These are phyloP conservation scores for Komagataella mondaviorum DNA, from an alignment of 805 yeast species.

Conservation along the genomic window DNA sequence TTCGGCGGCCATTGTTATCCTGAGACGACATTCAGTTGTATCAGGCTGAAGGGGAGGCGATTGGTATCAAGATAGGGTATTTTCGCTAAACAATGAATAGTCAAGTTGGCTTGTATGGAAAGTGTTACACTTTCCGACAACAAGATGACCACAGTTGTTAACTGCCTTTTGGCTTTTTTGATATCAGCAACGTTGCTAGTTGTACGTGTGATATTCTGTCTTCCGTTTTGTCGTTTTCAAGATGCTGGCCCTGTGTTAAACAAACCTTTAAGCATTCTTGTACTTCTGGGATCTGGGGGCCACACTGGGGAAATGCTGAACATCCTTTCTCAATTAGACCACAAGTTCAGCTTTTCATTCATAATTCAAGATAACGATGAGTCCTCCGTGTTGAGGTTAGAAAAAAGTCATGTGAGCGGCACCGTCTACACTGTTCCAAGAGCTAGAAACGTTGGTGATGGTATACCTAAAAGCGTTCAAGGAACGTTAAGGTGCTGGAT, in stretches of 20 bases:
- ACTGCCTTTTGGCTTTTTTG: background rate
- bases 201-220: background rate
- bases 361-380: conserved; percentile 29
- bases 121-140: background rate
- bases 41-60: background rate
- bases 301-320: conserved; percentile 95
- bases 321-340: conserved; percentile 29
- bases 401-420: conserved; percentile 11
- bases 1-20: background rate
- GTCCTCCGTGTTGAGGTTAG: conserved; percentile 26
- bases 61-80: background rate
- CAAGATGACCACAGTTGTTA: background rate
- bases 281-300: conserved; percentile 90
- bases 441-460: conserved; percentile 25
- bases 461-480: conserved; percentile 5
- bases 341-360: conserved; percentile 8
- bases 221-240: background rate
- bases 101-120: no score
- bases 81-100: background rate
- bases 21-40: background rate
- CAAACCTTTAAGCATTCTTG: conserved; percentile 21
- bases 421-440: conserved; percentile 18
- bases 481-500: conserved; percentile 11
- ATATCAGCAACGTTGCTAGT: background rate
- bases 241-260: background rate